Percentiles rank a stretch among this genome's conserved stretches.
Evolutionary conservation across 495 filamentous ascomycete genomes (phyloP).

Genomic region (Aspergillus hancockii): DNA sequence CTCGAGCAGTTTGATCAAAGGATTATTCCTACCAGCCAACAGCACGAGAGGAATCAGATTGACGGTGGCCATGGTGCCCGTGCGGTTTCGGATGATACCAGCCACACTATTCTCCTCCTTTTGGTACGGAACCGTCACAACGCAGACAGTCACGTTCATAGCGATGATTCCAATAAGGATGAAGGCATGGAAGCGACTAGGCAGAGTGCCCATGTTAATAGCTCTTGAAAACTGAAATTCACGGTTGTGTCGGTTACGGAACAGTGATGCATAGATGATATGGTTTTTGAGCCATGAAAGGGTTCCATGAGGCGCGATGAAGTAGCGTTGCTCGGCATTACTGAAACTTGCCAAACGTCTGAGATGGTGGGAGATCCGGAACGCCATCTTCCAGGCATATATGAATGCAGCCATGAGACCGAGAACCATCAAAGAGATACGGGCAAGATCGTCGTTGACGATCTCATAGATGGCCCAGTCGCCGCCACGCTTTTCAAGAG

Average conservation of each 20-base stretch:
- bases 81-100: constrained; percentile 66
- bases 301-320: constrained; percentile 41
- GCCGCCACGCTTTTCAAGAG: constrained; percentile 33
- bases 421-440: constrained; percentile 49
- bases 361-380: constrained; percentile 58
- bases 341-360: constrained; percentile 73
- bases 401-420: constrained; percentile 49
- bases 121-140: constrained; percentile 65
- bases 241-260: constrained; percentile 79
- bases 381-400: constrained; percentile 53
- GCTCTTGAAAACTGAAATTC: constrained; percentile 78
- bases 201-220: constrained; percentile 81
- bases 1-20: constrained; percentile 62
- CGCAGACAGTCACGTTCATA: constrained; percentile 77
- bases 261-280: constrained; percentile 81
- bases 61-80: constrained; percentile 71
- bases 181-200: constrained; percentile 77
- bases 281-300: constrained; percentile 74
- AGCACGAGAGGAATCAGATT: constrained; percentile 78
- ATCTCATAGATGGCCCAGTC: constrained; percentile 28
- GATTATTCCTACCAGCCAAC: constrained; percentile 69
- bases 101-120: constrained; percentile 42
- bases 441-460: constrained; percentile 41
- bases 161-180: constrained; percentile 70
- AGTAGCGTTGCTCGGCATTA: constrained; percentile 70